A percentile compares a stretch with the other conserved stretches of the same genome.
phyloP scores from a whole-genome alignment of 2,329 filamentous ascomycete genomes.

The Colletotrichum sp. region DNA sequence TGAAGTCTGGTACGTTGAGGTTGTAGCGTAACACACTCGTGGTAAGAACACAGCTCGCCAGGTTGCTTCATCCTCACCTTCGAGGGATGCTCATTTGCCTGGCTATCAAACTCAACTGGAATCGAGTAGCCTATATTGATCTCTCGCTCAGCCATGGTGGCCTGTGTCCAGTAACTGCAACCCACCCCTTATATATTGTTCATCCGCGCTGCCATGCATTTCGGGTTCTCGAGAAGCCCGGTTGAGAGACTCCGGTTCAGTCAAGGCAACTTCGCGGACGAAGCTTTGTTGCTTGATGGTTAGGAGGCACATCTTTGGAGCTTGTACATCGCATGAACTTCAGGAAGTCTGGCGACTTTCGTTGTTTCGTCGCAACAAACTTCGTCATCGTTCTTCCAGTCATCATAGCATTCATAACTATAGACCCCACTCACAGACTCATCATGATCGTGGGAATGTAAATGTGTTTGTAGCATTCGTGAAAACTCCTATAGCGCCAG shows the following conservation, averaged over 20 bases:
- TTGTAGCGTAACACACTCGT: fast-evolving
- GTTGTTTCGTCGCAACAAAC: fast-evolving
- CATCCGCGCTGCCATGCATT: neutral
- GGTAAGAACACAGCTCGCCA: neutral
- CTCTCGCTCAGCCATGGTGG: neutral
- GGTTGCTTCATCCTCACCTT: neutral
- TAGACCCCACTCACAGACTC: neutral
- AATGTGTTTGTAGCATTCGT: neutral
- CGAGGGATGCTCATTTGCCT: neutral
- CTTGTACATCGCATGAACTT: neutral
- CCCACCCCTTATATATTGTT: neutral
- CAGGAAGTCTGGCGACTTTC: neutral
- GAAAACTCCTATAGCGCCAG: neutral
- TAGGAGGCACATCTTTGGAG: neutral
- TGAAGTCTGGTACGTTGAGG: neutral
- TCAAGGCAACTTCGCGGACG: neutral
- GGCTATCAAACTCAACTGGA: neutral
- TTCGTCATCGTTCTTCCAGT: neutral
- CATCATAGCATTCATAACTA: neutral
- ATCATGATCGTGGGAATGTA: neutral
- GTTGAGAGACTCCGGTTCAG: neutral
- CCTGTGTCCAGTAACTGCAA: neutral
- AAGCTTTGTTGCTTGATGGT: neutral
- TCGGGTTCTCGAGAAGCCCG: neutral
- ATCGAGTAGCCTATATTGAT: neutral